phyloP scores from a whole-genome alignment of 140 eudicot species.

The Erigeron philadelphicus region DNA sequence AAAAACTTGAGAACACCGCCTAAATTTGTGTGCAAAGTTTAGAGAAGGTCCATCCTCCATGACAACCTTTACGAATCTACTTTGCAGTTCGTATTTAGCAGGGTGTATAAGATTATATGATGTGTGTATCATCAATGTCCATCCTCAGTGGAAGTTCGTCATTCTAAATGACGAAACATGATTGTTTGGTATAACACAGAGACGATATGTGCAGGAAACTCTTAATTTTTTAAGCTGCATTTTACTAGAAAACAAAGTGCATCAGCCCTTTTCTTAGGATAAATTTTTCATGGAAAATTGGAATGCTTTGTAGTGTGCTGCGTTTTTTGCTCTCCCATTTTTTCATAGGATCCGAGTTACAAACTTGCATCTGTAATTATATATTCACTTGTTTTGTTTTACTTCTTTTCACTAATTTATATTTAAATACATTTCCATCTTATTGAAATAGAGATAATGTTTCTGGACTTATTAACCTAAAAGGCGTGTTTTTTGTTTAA shows the following conservation, averaged over 20 bases:
- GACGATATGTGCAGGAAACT: too few relatives aligned
- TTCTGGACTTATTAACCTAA: conserved; percentile 16
- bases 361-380: not conserved
- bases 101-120: too few relatives aligned
- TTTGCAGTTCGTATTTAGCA: too few relatives aligned
- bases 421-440: conserved; percentile 4
- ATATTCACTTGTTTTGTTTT: not conserved
- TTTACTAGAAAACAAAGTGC: not conserved
- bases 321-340: not conserved
- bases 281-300: not conserved
- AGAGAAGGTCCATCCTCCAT: too few relatives aligned
- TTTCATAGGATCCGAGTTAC: not conserved
- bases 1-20: too few relatives aligned
- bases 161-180: too few relatives aligned
- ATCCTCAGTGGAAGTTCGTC: too few relatives aligned
- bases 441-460: not conserved
- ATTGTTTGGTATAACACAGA: too few relatives aligned
- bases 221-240: not conserved
- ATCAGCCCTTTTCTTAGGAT: not conserved
- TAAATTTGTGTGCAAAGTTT: too few relatives aligned
- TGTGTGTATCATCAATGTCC: too few relatives aligned
- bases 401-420: not conserved
- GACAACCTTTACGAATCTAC: too few relatives aligned
- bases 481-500: conserved; percentile 5
- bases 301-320: not conserved